phyloP scores from a whole-genome alignment of 345 rosid species.

The Psidium guajava region DNA sequence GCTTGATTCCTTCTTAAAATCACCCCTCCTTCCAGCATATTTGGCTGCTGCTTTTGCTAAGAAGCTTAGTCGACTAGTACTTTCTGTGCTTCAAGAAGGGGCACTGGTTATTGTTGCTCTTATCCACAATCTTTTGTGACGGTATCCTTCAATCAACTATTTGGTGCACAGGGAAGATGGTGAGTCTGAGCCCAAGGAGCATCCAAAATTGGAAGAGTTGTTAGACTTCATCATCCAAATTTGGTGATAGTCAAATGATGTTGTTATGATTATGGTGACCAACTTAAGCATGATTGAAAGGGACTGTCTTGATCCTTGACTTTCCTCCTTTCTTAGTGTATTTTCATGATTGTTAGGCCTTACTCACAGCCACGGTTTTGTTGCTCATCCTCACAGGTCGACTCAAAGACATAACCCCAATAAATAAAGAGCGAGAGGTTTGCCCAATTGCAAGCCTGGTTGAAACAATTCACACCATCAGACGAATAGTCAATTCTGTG shows the following conservation, averaged over 20 bases:
- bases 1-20: constrained; percentile 85
- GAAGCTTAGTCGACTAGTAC: constrained; percentile 74
- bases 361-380: too few species aligned
- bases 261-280: constrained; percentile 84
- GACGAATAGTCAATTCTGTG: too few species aligned
- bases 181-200: constrained; percentile 11
- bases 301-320: too few species aligned
- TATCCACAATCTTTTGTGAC: constrained; percentile 75
- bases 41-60: constrained; percentile 92
- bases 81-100: constrained; percentile 76
- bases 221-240: constrained; percentile 77
- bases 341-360: too few species aligned
- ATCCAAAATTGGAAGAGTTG: constrained; percentile 72
- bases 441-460: too few species aligned
- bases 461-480: too few species aligned
- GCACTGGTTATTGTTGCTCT: constrained; percentile 66
- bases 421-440: too few species aligned
- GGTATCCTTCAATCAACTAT: constrained; percentile 89
- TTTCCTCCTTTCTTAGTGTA: too few species aligned
- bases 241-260: constrained; percentile 85
- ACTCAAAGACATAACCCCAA: too few species aligned
- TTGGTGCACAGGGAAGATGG: constrained; percentile 74
- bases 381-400: too few species aligned
- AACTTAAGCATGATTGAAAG: too few species aligned
- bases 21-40: constrained; percentile 94